phyloP scores from a whole-genome alignment of 2,329 filamentous ascomycete species.

The Fusarium sp. region DNA sequence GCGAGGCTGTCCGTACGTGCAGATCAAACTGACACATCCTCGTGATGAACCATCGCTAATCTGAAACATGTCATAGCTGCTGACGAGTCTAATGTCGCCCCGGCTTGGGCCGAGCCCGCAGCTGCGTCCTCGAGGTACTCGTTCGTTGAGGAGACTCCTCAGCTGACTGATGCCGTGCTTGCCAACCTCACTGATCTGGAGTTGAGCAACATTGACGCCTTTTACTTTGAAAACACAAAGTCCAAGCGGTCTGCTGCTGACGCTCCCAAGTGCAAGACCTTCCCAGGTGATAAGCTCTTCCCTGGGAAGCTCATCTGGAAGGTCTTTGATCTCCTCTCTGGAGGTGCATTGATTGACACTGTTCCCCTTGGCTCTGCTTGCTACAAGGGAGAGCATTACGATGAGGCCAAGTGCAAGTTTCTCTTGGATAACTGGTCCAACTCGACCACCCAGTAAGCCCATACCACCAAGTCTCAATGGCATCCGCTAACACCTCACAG shows the following conservation, averaged over 20 bases:
- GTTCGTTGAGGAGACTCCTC: conserved; percentile 39
- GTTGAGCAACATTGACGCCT: conserved; percentile 47
- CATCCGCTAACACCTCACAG: conserved; percentile 11
- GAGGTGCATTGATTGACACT: conserved; percentile 48
- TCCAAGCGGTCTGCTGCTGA: not conserved
- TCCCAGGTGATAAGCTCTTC: conserved; percentile 45
- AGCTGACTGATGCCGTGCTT: conserved; percentile 51
- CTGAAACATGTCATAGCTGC: conserved; percentile 31
- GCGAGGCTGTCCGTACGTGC: conserved; percentile 35
- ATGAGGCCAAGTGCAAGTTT: not conserved
- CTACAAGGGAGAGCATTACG: conserved; percentile 42
- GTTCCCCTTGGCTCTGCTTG: conserved; percentile 49
- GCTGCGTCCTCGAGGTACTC: conserved; percentile 12
- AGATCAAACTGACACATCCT: not conserved
- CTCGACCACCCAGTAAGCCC: conserved; percentile 26
- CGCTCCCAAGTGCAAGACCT: conserved; percentile 43
- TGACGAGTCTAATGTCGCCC: conserved; percentile 40
- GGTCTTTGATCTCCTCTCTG: conserved; percentile 49
- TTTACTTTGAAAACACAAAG: conserved; percentile 46
- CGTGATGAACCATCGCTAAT: conserved; percentile 19
- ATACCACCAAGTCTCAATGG: accelerated
- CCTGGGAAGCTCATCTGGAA: conserved; percentile 46
- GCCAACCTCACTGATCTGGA: conserved; percentile 47
- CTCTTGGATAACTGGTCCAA: conserved; percentile 13
- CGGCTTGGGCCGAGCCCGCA: conserved; percentile 24